A percentile compares a stretch with the other conserved stretches of the same genome.
Evolutionary conservation across 78 protist species (phyloP).

Genomic region (Tieghemostelium lacteum): DNA sequence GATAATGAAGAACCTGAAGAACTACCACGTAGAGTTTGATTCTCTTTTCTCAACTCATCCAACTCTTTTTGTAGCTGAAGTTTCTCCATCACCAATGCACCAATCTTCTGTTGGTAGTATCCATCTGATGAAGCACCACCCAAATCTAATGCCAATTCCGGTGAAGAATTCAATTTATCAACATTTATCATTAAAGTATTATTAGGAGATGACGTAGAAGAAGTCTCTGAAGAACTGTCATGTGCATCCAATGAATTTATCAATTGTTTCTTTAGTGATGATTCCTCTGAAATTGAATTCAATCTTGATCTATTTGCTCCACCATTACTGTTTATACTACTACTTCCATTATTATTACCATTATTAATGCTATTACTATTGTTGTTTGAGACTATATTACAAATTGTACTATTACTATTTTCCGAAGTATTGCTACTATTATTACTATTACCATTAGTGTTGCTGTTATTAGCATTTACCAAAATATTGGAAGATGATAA

Average conservation of each 20-base stretch:
- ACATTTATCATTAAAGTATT: too few species aligned
- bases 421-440: too few species aligned
- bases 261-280: slow-evolving; percentile 42
- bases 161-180: slow-evolving; percentile 40
- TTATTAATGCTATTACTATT: too few species aligned
- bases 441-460: too few species aligned
- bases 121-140: slow-evolving; percentile 14
- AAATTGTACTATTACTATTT: not conserved
- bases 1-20: not conserved
- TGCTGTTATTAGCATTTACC: too few species aligned
- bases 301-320: not conserved
- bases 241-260: slow-evolving; percentile 48
- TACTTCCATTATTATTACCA: too few species aligned
- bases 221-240: slow-evolving; percentile 42
- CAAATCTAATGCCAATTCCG: not conserved
- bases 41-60: not conserved
- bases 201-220: slow-evolving; percentile 10
- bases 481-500: not conserved
- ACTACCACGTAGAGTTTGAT: not conserved
- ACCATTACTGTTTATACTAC: too few species aligned
- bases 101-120: not conserved
- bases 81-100: slow-evolving; percentile 4
- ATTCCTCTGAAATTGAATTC: slow-evolving; percentile 1
- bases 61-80: slow-evolving; percentile 6
- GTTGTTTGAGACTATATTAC: not conserved